Base-by-base conservation (phyloP, 345 rosid genomes). In the Aurinia saxatilis region DNA sequence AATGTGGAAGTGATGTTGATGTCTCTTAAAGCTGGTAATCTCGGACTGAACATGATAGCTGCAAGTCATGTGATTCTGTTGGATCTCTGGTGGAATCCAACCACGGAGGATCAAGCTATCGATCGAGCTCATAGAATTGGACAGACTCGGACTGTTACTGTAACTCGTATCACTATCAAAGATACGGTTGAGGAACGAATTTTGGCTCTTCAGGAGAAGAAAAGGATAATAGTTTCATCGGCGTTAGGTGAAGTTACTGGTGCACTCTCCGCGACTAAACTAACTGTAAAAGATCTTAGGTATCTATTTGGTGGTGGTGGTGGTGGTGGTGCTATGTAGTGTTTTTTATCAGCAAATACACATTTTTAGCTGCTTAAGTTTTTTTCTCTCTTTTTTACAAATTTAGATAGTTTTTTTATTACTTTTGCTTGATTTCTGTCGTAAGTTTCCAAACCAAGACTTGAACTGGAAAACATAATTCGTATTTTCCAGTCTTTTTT, bases 81-180 rank as follows among this genome's bases (percentile, higher is more conserved):
- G 76, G 98, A 91, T 70, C 95, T 84, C 41, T 91, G 98, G 98
- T 91, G 96, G 98, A 85, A 91, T 77, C 96, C 98, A 46, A 81
- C 91, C 25, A 91, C 96, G 1, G 71, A 66, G 18, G 72, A 67
- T 18, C 72, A 67, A 39, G 72, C 66, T 31, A 50, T 67, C 7
- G 96, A 91, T 65, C 78, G 95, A 72, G 95, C 98, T 41, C 98
- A 88, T 77, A 82, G 96, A 70, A 91, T 91, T 63, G 98, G 98
- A 70, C 98, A 91, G 77, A 91, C 98, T 50, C 93, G 90, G 57
- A 78, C 91, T 1, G 91, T 91, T 50, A 91, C 82, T 29, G 95
- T 91, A n/a, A n/a, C n/a, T n/a, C n/a, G n/a, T n/a, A n/a, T n/a
- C n/a, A n/a, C n/a, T n/a, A n/a, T n/a, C n/a, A n/a, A n/a, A n/a